Evolutionary conservation across 495 filamentous ascomycete genomes (phyloP).

Genomic region (Aspergillus sclerotioniger): DNA sequence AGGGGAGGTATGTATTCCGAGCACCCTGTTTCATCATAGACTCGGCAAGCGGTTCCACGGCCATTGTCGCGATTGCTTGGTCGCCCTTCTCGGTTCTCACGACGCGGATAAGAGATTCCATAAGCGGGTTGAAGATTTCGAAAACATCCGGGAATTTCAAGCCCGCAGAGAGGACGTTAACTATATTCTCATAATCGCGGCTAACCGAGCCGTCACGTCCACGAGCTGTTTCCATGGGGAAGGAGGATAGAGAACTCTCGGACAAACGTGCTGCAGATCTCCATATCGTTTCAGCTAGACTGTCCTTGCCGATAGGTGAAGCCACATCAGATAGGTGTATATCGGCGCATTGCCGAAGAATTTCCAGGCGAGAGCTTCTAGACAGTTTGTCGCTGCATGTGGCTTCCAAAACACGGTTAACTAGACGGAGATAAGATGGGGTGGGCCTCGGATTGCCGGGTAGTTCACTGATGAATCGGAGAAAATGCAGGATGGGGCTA

Average conservation of each 20-base stretch:
- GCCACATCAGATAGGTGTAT: constrained; percentile 19
- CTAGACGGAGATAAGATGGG: constrained; percentile 28
- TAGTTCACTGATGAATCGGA: constrained; percentile 32
- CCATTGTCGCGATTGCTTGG: constrained; percentile 54
- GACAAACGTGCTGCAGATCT: constrained; percentile 33
- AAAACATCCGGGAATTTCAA: constrained; percentile 43
- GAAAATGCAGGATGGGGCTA: constrained; percentile 42
- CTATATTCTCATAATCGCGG: constrained; percentile 66
- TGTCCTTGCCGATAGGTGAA: constrained; percentile 7
- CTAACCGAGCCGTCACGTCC: constrained; percentile 43
- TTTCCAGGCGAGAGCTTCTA: constrained; percentile 43
- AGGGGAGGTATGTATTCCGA: constrained; percentile 26
- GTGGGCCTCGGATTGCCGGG: constrained; percentile 22
- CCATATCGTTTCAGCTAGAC: constrained; percentile 33
- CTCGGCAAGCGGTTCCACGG: constrained; percentile 71
- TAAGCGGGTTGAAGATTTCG: constrained; percentile 59
- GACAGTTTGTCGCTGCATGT: constrained; percentile 52
- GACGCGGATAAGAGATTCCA: constrained; percentile 55
- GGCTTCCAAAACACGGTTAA: constrained; percentile 40
- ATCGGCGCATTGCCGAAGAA: constrained; percentile 41
- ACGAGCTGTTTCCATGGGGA: constrained; percentile 42
- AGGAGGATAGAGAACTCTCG: constrained; percentile 35
- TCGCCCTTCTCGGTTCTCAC: constrained; percentile 66
- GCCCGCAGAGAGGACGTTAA: constrained; percentile 65
- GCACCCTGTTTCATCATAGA: constrained; percentile 23